Base-by-base conservation (phyloP, 2,329 filamentous ascomycete genomes). In the Dothiorella sarmentorum region DNA sequence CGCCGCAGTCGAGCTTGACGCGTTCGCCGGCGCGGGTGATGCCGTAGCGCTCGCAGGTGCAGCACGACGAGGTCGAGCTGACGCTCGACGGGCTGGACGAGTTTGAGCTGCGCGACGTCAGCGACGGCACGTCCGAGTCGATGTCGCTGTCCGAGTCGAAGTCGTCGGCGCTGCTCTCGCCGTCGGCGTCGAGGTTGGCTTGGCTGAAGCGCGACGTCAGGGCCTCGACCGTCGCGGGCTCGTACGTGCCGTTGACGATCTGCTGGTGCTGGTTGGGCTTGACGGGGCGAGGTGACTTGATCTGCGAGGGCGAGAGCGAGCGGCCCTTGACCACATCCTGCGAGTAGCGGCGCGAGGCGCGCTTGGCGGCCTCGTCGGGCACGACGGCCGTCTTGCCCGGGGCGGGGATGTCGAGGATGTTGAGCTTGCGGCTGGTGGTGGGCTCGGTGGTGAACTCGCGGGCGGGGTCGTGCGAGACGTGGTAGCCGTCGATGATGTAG, bases 401-500 rank as follows among this genome's bases (percentile, higher is more conserved):
- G 31, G 65, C 63, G 58, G 91, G 89, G 62, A 96, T 90, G 75
- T 97, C 92, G 76, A 99, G 90, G 78, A 96, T 90, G 85, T 99
- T 99, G 69, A 99, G 84, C 77, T 92, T 91, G 75, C 94, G 93
- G 79, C 92, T 91, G 59, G 94, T 97, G 75, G 92, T 97, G 73
- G 93, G 92, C 82, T 99, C 94, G 66, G 89, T 88, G 72, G 90
- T 95, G 72, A 88, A 93, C 70, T 89, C 82, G 74, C 91, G 87
- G 75, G 89, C 90, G 67, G 93, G 92, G 80, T 97, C 94, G 83
- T 97, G 93, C 62, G 92, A 92, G 75, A 96, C 88, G 76, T 97
- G 92, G 85, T 97, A 97, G 68, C 94, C 94, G 76, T 99, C 94
- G 76, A 97, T 94, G 86, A 97, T 97, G 84, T 97, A 99, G 86